Percentiles rank a stretch among this genome's conserved stretches.
Evolutionary conservation across 2,329 filamentous ascomycete species (phyloP).

Genomic region (Neurospora sp.): DNA sequence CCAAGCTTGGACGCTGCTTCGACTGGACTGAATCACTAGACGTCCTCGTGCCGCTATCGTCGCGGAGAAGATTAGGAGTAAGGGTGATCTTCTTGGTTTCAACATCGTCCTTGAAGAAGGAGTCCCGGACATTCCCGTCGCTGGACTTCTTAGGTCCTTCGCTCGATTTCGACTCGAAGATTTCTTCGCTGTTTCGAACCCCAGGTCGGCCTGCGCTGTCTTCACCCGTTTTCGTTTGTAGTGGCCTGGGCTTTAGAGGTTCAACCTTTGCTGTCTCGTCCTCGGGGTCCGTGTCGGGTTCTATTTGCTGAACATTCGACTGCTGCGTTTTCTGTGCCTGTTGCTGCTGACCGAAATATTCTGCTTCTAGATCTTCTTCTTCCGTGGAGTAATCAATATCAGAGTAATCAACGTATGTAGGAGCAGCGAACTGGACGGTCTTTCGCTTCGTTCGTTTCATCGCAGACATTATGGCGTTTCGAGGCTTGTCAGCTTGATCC

Average conservation of each 20-base stretch:
- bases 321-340: constrained; percentile 24
- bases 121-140: constrained; percentile 83
- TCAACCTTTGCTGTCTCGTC: constrained; percentile 48
- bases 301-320: constrained; percentile 20
- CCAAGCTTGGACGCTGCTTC: constrained; percentile 58
- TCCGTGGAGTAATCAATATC: constrained; percentile 78
- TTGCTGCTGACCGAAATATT: constrained; percentile 23
- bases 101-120: constrained; percentile 90
- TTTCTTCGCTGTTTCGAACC: constrained; percentile 52
- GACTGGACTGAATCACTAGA: constrained; percentile 46
- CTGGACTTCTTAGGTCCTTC: constrained; percentile 54
- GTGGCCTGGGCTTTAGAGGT: constrained; percentile 39
- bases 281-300: constrained; percentile 25
- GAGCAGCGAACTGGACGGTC: constrained; percentile 75
- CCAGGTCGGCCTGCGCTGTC: constrained; percentile 22
- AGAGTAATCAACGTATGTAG: constrained; percentile 81
- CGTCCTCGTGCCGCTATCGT: constrained; percentile 53
- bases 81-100: constrained; percentile 97
- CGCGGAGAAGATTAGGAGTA: constrained; percentile 82
- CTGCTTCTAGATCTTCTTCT: constrained; percentile 51
- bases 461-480: constrained; percentile 72
- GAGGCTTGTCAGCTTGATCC: constrained; percentile 64
- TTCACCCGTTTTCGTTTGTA: constrained; percentile 20
- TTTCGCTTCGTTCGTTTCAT: constrained; percentile 77
- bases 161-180: constrained; percentile 44